Evolutionary conservation across 495 filamentous ascomycete species (phyloP).

Genomic region (Aspergillus hancockii): DNA sequence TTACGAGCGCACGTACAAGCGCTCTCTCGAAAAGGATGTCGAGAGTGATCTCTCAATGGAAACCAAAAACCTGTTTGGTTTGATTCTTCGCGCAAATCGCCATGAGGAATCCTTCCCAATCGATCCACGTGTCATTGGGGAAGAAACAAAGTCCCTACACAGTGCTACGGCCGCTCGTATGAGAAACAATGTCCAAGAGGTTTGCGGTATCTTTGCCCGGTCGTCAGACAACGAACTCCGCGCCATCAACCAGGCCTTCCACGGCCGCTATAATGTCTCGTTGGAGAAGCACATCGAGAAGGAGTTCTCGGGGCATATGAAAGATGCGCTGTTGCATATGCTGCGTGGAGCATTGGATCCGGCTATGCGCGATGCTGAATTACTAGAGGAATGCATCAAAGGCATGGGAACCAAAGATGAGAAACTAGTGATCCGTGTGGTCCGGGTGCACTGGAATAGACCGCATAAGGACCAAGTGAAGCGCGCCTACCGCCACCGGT

Average conservation of each 20-base stretch:
- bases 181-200: slow-evolving; percentile 73
- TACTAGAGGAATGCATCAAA: slow-evolving; percentile 82
- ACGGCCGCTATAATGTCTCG: slow-evolving; percentile 59
- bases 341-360: slow-evolving; percentile 75
- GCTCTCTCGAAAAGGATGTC: slow-evolving; percentile 66
- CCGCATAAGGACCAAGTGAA: slow-evolving; percentile 71
- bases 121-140: slow-evolving; percentile 65
- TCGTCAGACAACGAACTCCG: slow-evolving; percentile 77
- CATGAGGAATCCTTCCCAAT: slow-evolving; percentile 75
- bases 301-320: slow-evolving; percentile 92
- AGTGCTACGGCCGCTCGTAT: slow-evolving; percentile 67
- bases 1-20: slow-evolving; percentile 65
- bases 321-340: slow-evolving; percentile 77
- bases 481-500: slow-evolving; percentile 67
- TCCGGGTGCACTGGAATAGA: slow-evolving; percentile 79
- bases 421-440: slow-evolving; percentile 68
- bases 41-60: slow-evolving; percentile 78
- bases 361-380: slow-evolving; percentile 75
- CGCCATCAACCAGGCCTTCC: slow-evolving; percentile 73
- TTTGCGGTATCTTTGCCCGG: slow-evolving; percentile 72
- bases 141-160: slow-evolving; percentile 71
- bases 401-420: slow-evolving; percentile 87
- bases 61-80: slow-evolving; percentile 77
- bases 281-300: slow-evolving; percentile 72
- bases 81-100: slow-evolving; percentile 69